Conservation (phyloP, 2,329 filamentous ascomycete genomes). For the Ophiostoma himal-ulmi region DNA sequence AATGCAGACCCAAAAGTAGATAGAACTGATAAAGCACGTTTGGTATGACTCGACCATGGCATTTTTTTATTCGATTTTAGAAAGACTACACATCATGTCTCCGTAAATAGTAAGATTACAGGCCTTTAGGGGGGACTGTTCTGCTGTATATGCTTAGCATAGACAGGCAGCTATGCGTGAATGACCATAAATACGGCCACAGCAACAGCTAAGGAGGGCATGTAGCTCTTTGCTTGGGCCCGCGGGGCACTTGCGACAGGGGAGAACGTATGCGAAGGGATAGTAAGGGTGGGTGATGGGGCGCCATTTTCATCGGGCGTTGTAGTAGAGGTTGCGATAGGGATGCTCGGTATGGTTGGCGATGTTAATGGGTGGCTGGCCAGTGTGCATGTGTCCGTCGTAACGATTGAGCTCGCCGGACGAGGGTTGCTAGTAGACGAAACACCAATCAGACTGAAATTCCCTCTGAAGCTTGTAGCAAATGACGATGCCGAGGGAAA, state of each 20-base stretch:
- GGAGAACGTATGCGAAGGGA: slow-evolving; percentile 1
- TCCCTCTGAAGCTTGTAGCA: neutral
- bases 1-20: neutral
- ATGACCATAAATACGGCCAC: neutral
- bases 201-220: neutral
- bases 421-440: neutral
- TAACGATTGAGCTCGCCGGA: neutral
- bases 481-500: neutral
- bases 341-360: neutral
- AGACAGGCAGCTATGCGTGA: neutral
- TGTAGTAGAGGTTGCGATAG: neutral
- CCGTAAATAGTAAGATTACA: neutral
- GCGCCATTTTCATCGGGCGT: neutral
- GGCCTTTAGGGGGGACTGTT: neutral
- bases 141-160: neutral
- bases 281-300: neutral
- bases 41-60: neutral
- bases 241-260: neutral
- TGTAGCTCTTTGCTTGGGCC: neutral
- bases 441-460: neutral
- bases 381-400: neutral
- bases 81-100: neutral
- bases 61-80: neutral
- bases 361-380: neutral
- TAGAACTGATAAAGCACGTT: neutral